Evolutionary conservation across 2,329 filamentous ascomycete species (phyloP).

Genomic region (Metarhizium robertsii): DNA sequence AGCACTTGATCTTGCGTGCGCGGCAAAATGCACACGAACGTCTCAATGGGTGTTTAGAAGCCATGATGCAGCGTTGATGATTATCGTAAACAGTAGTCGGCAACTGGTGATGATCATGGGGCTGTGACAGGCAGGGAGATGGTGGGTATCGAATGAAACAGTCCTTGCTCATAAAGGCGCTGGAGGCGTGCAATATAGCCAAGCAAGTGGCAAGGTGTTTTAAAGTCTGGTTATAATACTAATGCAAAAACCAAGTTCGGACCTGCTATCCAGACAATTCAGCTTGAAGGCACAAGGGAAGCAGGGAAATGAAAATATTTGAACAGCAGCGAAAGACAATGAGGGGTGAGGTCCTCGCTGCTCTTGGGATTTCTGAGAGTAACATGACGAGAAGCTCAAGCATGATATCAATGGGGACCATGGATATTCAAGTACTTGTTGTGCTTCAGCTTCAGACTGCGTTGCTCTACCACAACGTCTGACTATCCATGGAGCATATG

Average conservation of each 20-base stretch:
- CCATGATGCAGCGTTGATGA: background rate
- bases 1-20: conserved; percentile 29
- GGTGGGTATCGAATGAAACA: background rate
- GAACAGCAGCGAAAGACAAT: background rate
- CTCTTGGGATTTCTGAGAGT: background rate
- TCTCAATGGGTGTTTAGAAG: conserved; percentile 13
- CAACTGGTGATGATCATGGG: too few species aligned
- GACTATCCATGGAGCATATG: background rate
- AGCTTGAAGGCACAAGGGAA: background rate
- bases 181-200: background rate
- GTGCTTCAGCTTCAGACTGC: background rate
- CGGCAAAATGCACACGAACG: conserved; percentile 27
- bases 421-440: background rate
- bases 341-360: background rate
- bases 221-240: background rate
- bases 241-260: background rate
- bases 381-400: background rate
- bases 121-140: too few species aligned
- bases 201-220: background rate
- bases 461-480: background rate
- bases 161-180: background rate
- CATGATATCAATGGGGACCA: background rate
- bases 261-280: background rate
- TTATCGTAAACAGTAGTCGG: background rate
- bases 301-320: background rate